Evolutionary conservation across 2,329 filamentous ascomycete species (phyloP).

Genomic region (Phoma sp.): DNA sequence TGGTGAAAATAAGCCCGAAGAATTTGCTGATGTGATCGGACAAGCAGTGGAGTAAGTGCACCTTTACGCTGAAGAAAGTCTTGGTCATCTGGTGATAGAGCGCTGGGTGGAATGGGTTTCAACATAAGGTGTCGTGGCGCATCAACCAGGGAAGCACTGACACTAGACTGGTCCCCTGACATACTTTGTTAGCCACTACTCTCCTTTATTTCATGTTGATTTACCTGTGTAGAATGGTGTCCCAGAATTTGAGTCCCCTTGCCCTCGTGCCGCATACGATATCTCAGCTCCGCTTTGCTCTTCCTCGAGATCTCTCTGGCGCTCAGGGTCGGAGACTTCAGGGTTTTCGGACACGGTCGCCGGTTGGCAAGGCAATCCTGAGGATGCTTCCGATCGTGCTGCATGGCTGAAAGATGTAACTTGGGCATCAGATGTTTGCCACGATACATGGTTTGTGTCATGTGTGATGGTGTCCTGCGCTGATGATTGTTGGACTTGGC

Average conservation of each 20-base stretch:
- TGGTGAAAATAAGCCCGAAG: conserved; percentile 11
- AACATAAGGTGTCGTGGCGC: conserved; percentile 12
- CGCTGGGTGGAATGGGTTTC: background rate
- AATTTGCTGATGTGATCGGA: conserved; percentile 4
- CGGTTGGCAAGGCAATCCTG: background rate
- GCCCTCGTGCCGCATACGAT: conserved; percentile 4
- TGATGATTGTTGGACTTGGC: no score
- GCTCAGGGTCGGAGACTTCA: background rate
- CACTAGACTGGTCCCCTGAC: conserved; percentile 10
- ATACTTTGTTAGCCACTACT: no score
- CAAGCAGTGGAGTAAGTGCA: background rate
- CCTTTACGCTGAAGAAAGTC: conserved; percentile 12
- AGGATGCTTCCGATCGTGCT: no score
- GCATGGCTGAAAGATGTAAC: no score
- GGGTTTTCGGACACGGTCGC: background rate
- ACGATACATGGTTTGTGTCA: no score
- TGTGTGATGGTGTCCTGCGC: no score
- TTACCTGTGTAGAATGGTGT: conserved; percentile 16
- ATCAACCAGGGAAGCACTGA: conserved; percentile 8
- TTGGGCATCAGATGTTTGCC: no score
- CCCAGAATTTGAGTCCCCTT: conserved; percentile 3
- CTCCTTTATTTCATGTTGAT: no score
- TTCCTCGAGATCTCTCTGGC: conserved; percentile 11
- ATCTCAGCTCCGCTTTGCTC: conserved; percentile 17
- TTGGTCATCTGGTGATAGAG: conserved; percentile 1